Percentiles rank a stretch among this genome's conserved stretches.
phyloP scores from a whole-genome alignment of 768 basidiomycete genomes.

The Boletus sp. region DNA sequence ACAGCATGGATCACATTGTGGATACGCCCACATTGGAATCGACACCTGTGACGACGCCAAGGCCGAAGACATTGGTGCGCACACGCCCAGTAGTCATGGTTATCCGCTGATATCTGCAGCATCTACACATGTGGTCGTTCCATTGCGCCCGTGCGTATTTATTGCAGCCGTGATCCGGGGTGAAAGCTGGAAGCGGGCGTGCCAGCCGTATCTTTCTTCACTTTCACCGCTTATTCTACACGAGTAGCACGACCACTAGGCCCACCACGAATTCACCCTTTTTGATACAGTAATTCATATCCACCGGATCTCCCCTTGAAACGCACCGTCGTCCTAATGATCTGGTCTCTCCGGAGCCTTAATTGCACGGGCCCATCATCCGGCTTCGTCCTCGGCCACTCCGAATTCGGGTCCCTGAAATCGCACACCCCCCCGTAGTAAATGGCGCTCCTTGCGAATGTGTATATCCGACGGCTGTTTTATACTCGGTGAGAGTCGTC shows the following conservation, averaged over 20 bases:
- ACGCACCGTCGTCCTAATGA: not conserved
- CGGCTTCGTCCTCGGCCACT: not conserved
- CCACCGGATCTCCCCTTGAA: conserved; percentile 20
- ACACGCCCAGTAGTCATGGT: conserved; percentile 16
- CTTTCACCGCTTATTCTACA: not conserved
- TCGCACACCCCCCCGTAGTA: not conserved
- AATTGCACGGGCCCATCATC: not conserved
- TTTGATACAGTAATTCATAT: conserved; percentile 1
- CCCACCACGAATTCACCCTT: not conserved
- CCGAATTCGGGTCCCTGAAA: not conserved
- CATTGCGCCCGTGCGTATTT: not conserved
- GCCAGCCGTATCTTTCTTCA: not conserved
- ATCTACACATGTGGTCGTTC: not conserved
- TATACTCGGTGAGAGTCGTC: not conserved
- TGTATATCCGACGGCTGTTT: not conserved
- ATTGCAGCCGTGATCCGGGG: not conserved
- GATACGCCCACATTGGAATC: not conserved
- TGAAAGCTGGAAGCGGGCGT: not conserved
- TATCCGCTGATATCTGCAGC: conserved; percentile 8
- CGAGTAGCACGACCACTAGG: not conserved
- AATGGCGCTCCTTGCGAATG: not conserved
- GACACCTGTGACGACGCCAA: not conserved
- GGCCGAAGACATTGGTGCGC: conserved; percentile 1
- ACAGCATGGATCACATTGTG: no score
- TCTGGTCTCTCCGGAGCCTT: conserved; percentile 4